Percentiles rank a stretch among this genome's conserved stretches.
Evolutionary conservation across 2,329 filamentous ascomycete species (phyloP).

Genomic region (Monilinia vaccinii-corymbosi): DNA sequence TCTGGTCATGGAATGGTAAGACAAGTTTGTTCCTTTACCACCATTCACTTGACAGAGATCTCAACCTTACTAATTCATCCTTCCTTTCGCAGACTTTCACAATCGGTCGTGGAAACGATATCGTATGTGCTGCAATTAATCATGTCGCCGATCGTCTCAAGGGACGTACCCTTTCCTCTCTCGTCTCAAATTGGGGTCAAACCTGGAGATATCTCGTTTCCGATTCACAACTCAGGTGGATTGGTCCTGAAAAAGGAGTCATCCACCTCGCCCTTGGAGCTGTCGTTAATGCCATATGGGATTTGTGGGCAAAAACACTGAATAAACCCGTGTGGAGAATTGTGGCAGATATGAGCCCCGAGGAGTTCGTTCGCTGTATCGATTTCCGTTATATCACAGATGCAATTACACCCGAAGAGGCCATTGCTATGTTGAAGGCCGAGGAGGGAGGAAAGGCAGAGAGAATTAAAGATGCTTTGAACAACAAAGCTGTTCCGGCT

Average conservation of each 20-base stretch:
- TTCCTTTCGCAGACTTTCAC: slow-evolving; percentile 59
- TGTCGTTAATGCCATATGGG: slow-evolving; percentile 87
- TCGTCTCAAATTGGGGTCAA: slow-evolving; percentile 73
- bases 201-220: slow-evolving; percentile 90
- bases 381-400: slow-evolving; percentile 95
- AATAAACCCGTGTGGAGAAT: slow-evolving; percentile 86
- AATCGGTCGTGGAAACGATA: slow-evolving; percentile 83
- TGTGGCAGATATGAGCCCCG: slow-evolving; percentile 80
- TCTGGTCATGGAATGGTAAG: slow-evolving; percentile 71
- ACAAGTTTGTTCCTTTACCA: background rate
- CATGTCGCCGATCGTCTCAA: slow-evolving; percentile 69
- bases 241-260: slow-evolving; percentile 88
- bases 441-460: slow-evolving; percentile 58
- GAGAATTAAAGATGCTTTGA: slow-evolving; percentile 64
- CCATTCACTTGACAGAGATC: background rate
- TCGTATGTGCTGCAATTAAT: slow-evolving; percentile 77
- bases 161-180: slow-evolving; percentile 64
- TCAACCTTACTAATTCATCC: slow-evolving; percentile 6
- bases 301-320: slow-evolving; percentile 85
- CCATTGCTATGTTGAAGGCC: slow-evolving; percentile 59
- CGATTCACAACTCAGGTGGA: slow-evolving; percentile 87
- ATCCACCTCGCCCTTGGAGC: slow-evolving; percentile 86
- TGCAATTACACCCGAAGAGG: slow-evolving; percentile 81
- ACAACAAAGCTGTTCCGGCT: slow-evolving; percentile 69
- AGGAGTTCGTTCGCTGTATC: slow-evolving; percentile 79